A percentile compares a stretch with the other conserved stretches of the same genome.
Evolutionary conservation across 257 asterid genomes (phyloP).

Genomic region (Solanum habrochaites): DNA sequence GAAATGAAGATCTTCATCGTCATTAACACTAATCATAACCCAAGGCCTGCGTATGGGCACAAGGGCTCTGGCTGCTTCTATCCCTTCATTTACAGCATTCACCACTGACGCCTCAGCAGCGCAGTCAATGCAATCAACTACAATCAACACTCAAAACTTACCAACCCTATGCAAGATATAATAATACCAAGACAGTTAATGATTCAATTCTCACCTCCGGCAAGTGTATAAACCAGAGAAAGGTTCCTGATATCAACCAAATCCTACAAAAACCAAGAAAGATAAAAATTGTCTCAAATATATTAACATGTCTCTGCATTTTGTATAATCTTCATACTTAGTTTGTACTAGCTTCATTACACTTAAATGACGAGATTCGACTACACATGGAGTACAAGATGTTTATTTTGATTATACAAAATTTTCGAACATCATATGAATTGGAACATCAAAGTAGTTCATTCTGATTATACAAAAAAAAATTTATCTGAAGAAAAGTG

Average conservation of each 20-base stretch:
- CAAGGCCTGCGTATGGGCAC: constrained; percentile 81
- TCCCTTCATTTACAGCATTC: constrained; percentile 77
- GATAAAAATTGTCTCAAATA: background rate
- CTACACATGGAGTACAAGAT: background rate
- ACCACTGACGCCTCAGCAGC: constrained; percentile 89
- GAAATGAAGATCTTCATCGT: constrained; percentile 73
- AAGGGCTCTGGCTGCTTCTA: constrained; percentile 63
- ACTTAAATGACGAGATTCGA: background rate
- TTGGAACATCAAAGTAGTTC: background rate
- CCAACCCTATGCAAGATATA: background rate
- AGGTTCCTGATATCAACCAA: constrained; percentile 82
- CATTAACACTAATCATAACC: constrained; percentile 95
- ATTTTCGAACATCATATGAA: background rate
- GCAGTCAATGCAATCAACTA: constrained; percentile 96
- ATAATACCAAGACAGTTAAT: too few species aligned
- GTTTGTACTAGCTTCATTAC: background rate
- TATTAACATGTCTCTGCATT: background rate
- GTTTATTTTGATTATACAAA: background rate
- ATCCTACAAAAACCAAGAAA: constrained; percentile 33
- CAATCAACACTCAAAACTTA: background rate
- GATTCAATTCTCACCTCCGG: constrained; percentile 53
- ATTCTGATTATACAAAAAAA: background rate
- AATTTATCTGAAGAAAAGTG: background rate
- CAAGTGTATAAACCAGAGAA: constrained; percentile 79
- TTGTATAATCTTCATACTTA: background rate